Evolutionary conservation across 441 rosid species (phyloP).

Genomic region (Macaranga tanarius): DNA sequence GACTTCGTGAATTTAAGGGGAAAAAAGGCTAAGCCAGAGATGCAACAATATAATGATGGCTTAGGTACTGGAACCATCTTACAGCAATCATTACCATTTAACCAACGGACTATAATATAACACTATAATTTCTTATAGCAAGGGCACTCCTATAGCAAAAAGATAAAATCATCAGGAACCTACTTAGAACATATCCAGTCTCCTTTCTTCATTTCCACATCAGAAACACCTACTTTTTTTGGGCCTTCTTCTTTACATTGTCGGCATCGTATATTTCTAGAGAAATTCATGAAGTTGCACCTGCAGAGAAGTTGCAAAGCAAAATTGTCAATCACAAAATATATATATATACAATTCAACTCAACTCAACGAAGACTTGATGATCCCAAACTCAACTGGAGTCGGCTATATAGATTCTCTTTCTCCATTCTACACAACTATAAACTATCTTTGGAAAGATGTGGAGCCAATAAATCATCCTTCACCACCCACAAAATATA

Average conservation of each 20-base stretch:
- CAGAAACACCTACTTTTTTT: constrained; percentile 33
- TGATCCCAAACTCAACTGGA: too few relatives aligned
- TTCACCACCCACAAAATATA: too few relatives aligned
- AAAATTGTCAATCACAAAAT: constrained; percentile 10
- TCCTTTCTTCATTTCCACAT: constrained; percentile 69
- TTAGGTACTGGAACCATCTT: too few relatives aligned
- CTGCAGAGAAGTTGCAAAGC: constrained; percentile 38
- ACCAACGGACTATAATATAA: neutral
- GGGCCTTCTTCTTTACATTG: constrained; percentile 69
- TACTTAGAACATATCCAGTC: constrained; percentile 85
- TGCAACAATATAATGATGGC: neutral
- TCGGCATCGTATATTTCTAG: constrained; percentile 58
- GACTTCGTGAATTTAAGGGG: neutral
- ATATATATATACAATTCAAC: too few relatives aligned
- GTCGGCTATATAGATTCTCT: too few relatives aligned
- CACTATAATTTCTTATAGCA: neutral
- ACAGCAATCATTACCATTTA: neutral
- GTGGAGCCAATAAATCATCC: too few relatives aligned
- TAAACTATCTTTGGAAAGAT: too few relatives aligned
- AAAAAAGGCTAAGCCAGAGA: neutral
- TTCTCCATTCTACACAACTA: too few relatives aligned
- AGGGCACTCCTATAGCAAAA: neutral
- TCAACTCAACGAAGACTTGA: too few relatives aligned
- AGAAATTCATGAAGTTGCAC: constrained; percentile 65
- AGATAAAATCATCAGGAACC: constrained; percentile 25